Evolutionary conservation across 345 rosid species (phyloP), one percentile per base, ranked within the genome.

Genomic region (Lumnitzera littorea): DNA sequence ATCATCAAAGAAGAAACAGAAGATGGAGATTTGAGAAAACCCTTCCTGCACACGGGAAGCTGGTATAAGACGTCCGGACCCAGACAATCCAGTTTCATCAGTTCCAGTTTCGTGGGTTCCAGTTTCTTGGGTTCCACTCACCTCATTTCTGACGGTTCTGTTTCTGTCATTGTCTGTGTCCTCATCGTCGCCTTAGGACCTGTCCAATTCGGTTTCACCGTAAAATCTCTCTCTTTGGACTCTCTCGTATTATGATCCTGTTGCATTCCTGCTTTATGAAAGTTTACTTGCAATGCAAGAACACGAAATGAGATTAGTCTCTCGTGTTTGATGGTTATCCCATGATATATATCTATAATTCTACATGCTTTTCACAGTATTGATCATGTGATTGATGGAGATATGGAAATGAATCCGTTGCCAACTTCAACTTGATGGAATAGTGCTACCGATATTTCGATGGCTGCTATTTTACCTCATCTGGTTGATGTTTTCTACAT

Each of bases 181-280:
- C 64, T 87, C 52, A 74, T 87, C 70, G 88, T 82, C 55, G 87
- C 90, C 41, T 60, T 87, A 15, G 89, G 95, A 17, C 90, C 95
- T 10, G 75, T 87, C 72, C 90, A 84, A 74, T 84, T 82, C 62
- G 95, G 95, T 11, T 87, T 87, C 75, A 84, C 90, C 12, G 88
- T 87, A 75, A 50, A 48, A 29, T 12, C 20, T 11, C 46, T 27
- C n/a, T 41, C 17, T 58, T 50, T 27, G 24, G 56, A 1, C 13
- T 11, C 25, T 5, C 27, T 47, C 59, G 29, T 29, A 25, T 47
- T 0, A 48, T 29, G 24, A 41, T 31, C 15, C 29, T 13, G 2
- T 11, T n/a, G 15, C 16, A 55, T 48, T 55, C 15, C 14, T 8
- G 53, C 54, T 9, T 3, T 15, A 9, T 36, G 7, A 36, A 36